A percentile compares a stretch with the other conserved stretches of the same genome.
Conservation (phyloP, 768 basidiomycete genomes). For the Candolleomyces aberdarensis region DNA sequence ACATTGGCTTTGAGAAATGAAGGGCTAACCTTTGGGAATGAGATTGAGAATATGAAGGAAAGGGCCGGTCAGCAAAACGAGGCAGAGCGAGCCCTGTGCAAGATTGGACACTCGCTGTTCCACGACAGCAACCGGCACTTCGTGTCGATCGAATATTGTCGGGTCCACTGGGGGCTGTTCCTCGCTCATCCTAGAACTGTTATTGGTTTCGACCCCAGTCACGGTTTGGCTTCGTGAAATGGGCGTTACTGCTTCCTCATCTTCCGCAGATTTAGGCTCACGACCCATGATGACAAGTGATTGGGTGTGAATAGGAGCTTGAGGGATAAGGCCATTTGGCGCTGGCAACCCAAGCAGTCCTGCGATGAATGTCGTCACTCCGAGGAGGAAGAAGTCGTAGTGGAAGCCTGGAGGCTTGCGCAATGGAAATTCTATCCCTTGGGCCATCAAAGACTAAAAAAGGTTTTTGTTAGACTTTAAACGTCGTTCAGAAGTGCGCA, state of each 20-base stretch:
- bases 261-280: conserved; percentile 32
- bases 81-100: conserved; percentile 73
- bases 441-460: conserved; percentile 84
- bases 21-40: conserved; percentile 61
- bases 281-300: conserved; percentile 71
- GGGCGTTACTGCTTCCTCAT: conserved; percentile 18
- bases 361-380: conserved; percentile 85
- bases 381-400: conserved; percentile 88
- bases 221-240: conserved; percentile 11
- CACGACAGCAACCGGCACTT: conserved; percentile 71
- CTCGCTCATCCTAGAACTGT: neutral
- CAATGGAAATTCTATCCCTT: conserved; percentile 84
- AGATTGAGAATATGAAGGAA: conserved; percentile 77
- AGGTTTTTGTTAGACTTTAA: neutral
- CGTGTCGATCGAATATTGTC: conserved; percentile 18
- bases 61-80: conserved; percentile 78
- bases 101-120: conserved; percentile 94
- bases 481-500: neutral
- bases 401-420: conserved; percentile 89
- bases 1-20: conserved; percentile 8
- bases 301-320: conserved; percentile 90
- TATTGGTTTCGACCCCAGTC: conserved; percentile 10
- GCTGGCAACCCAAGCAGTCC: conserved; percentile 85
- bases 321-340: conserved; percentile 81
- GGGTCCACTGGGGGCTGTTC: conserved; percentile 10